Evolutionary conservation across 768 basidiomycete genomes (phyloP).

Genomic region (Phaeotremella skinneri): DNA sequence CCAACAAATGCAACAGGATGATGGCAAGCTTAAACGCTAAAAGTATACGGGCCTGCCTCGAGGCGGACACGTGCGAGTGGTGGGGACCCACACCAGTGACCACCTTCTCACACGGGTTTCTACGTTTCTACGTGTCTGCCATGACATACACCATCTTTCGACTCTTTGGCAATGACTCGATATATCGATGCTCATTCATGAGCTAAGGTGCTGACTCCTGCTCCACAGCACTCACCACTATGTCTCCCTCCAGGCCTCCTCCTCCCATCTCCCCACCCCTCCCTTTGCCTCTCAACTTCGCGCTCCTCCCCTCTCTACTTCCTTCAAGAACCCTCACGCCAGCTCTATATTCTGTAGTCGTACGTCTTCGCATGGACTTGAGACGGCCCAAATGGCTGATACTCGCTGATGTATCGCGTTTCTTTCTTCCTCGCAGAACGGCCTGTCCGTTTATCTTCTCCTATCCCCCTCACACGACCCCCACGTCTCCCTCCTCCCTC

Average conservation of each 20-base stretch:
- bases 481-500: constrained; percentile 31
- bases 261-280: constrained; percentile 13
- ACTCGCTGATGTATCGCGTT: not conserved
- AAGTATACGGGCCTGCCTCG: no score
- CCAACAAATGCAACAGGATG: no score
- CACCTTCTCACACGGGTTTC: no score
- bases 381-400: no score
- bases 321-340: constrained; percentile 13
- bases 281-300: constrained; percentile 13
- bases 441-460: constrained; percentile 31
- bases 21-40: no score
- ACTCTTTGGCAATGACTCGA: no score
- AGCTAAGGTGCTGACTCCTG: not conserved
- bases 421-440: constrained; percentile 16
- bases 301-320: constrained; percentile 12
- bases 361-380: no score
- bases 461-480: constrained; percentile 24
- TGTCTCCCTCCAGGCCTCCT: not conserved
- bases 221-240: not conserved
- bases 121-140: no score
- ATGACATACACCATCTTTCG: no score
- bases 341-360: constrained; percentile 14
- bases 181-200: no score
- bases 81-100: no score
- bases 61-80: no score